phyloP scores from a whole-genome alignment of 1,284 basidiomycete genomes.

The Exsudoporus floridanus region DNA sequence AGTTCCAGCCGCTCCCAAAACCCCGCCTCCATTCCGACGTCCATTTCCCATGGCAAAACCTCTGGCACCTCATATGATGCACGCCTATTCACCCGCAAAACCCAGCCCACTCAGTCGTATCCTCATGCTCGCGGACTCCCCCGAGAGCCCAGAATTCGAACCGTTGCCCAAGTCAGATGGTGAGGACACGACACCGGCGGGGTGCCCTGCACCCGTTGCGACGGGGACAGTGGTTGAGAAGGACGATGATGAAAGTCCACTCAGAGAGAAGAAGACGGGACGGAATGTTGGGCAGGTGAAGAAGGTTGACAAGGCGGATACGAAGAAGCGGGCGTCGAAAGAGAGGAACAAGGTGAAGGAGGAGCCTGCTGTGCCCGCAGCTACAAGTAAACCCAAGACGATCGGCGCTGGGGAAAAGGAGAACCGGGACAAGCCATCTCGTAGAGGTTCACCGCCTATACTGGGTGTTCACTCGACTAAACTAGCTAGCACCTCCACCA shows the following conservation, averaged over 20 bases:
- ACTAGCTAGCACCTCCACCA: slow-evolving; percentile 14
- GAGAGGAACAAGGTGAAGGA: slow-evolving; percentile 44
- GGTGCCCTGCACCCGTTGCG: neutral
- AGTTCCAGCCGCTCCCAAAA: slow-evolving; percentile 26
- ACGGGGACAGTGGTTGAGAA: neutral
- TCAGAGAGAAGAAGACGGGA: slow-evolving; percentile 46
- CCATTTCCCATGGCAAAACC: slow-evolving; percentile 72
- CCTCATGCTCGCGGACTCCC: slow-evolving; percentile 64
- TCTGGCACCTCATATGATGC: slow-evolving; percentile 62
- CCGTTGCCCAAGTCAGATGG: neutral
- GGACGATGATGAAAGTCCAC: slow-evolving; percentile 35
- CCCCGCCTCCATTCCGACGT: slow-evolving; percentile 33
- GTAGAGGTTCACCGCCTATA: slow-evolving; percentile 17
- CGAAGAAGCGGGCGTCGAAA: slow-evolving; percentile 36
- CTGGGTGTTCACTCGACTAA: slow-evolving; percentile 14
- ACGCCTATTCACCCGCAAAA: slow-evolving; percentile 74
- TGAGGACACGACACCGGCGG: slow-evolving; percentile 7
- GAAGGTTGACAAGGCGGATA: slow-evolving; percentile 24
- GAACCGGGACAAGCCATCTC: slow-evolving; percentile 31
- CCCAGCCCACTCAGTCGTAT: slow-evolving; percentile 76
- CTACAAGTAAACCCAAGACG: slow-evolving; percentile 23
- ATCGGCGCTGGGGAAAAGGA: slow-evolving; percentile 35
- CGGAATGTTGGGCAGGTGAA: slow-evolving; percentile 22
- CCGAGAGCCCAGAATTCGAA: slow-evolving; percentile 41
- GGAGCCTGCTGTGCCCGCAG: slow-evolving; percentile 12